These are phyloP conservation scores for Gentiana macrophylla DNA, from an alignment of 257 asterid genomes.

Conservation along the genomic window DNA sequence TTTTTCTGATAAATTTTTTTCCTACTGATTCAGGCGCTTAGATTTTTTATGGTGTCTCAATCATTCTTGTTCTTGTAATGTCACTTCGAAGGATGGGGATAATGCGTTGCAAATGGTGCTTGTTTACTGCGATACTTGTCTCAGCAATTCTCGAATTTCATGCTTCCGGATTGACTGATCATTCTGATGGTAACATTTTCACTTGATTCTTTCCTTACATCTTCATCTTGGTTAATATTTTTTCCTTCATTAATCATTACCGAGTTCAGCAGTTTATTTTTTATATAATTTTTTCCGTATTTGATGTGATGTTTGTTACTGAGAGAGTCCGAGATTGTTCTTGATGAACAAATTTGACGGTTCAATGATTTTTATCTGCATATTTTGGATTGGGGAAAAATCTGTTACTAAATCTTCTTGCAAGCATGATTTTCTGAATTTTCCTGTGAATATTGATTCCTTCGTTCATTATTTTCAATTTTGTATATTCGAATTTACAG, in stretches of 20 bases:
- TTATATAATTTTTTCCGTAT: neutral
- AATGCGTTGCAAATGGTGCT: conserved; percentile 12
- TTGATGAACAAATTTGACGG: neutral
- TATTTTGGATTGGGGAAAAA: neutral
- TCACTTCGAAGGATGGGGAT: conserved; percentile 26
- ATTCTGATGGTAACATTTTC: conserved; percentile 38
- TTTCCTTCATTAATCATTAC: too few species aligned
- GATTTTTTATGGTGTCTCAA: conserved; percentile 3
- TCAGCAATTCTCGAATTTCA: conserved; percentile 22
- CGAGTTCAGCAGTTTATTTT: neutral
- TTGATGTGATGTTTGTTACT: neutral
- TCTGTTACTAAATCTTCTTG: too few species aligned
- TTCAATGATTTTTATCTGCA: neutral
- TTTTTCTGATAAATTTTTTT: conserved; percentile 5
- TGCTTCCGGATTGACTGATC: conserved; percentile 44
- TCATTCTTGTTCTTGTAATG: neutral
- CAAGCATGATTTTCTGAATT: too few species aligned
- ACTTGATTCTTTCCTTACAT: neutral
- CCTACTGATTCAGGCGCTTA: conserved; percentile 9
- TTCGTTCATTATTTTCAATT: too few species aligned
- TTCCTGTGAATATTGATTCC: too few species aligned
- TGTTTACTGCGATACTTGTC: conserved; percentile 21
- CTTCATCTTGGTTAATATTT: too few species aligned
- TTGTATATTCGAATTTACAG: too few species aligned
- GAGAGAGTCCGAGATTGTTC: neutral